phyloP scores from a whole-genome alignment of 768 basidiomycete genomes.

The Daedaleopsis sinensis region DNA sequence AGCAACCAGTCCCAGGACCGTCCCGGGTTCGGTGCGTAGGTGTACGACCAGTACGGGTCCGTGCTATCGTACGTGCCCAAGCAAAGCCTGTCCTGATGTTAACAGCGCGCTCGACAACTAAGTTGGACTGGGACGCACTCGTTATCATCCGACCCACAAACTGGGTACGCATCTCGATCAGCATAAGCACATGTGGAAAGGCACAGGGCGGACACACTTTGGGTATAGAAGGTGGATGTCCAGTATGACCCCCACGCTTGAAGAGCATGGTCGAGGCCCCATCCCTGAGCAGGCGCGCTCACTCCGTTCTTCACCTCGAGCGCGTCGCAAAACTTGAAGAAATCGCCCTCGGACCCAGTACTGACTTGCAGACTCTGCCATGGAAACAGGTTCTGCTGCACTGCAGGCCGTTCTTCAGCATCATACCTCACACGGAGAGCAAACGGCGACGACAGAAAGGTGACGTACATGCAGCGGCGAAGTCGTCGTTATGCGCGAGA shows the following conservation, averaged over 20 bases:
- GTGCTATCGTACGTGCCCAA: constrained; percentile 42
- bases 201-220: constrained; percentile 38
- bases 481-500: constrained; percentile 63
- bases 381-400: constrained; percentile 52
- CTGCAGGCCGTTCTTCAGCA: constrained; percentile 9
- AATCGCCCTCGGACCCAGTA: constrained; percentile 45
- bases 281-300: constrained; percentile 49
- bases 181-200: not conserved
- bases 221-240: constrained; percentile 43
- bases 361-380: constrained; percentile 63
- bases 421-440: not conserved
- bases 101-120: not conserved
- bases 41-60: constrained; percentile 52
- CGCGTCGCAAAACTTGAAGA: constrained; percentile 63
- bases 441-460: not conserved
- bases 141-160: constrained; percentile 46
- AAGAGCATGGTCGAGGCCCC: constrained; percentile 61
- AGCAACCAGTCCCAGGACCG: constrained; percentile 74
- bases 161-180: constrained; percentile 33
- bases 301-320: constrained; percentile 60
- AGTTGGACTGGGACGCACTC: constrained; percentile 42
- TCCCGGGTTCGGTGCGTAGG: constrained; percentile 47
- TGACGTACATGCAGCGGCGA: constrained; percentile 51
- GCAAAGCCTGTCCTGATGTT: constrained; percentile 28
- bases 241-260: constrained; percentile 60